Evolutionary conservation across 1,284 basidiomycete genomes (phyloP), one percentile per base, ranked within the genome.

Genomic region (Austroboletus niveus): DNA sequence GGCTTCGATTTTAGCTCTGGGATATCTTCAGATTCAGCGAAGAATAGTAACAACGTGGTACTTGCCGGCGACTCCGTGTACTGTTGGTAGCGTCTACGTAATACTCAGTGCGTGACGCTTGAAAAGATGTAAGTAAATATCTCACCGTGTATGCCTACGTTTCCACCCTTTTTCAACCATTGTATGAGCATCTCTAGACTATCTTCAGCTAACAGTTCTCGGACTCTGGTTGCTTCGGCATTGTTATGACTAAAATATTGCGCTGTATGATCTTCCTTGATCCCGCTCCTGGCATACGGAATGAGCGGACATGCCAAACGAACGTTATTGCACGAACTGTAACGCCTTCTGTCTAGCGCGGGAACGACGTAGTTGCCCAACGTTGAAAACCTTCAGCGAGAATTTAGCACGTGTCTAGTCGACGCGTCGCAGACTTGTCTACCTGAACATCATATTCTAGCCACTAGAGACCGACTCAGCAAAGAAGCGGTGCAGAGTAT

Each of bases 381-480:
- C 97, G 66, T 99, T 99, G 78, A 99, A 99, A 1, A 99, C 91
- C 88, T 92, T 53, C 36, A n/a, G 22, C 30, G 44, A 29, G 31
- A 49, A 22, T 32, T 55, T 42, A 55, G 61, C 40, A 36, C 20
- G 48, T 22, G 40, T 38, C 12, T 31, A 12, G 29, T 20, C 5
- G 5, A 22, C 12, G 22, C 30, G 41, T 34, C 12, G 14, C 11
- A 48, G 41, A 46, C 10, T 7, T 44, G 38, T 60, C 42, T 59
- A 85, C 94, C 76, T 97, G 92, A 53, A 99, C 97, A 58, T 96
- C 85, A 71, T 98, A 99, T 71, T 99, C 97, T 43, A 99, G 81
- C 97, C 97, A 99, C 93, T 97, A 61, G 22, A 5, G 48, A 36
- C 34, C 17, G 36, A 51, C 39, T 60, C 34, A 63, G 55, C 27